Evolutionary conservation across 768 basidiomycete genomes (phyloP).

Genomic region (Boletus sp.): DNA sequence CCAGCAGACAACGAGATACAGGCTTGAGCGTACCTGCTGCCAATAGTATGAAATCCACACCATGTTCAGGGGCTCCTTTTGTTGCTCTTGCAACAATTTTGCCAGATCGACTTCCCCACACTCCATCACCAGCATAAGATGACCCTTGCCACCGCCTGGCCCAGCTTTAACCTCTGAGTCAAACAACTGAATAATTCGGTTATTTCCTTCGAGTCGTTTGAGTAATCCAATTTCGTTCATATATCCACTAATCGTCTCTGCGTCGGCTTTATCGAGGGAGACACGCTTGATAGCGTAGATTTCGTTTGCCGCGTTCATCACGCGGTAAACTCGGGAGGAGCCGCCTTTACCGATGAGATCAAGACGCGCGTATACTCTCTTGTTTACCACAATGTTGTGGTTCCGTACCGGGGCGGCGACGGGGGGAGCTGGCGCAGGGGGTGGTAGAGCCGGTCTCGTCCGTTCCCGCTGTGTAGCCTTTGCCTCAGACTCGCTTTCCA

Average conservation of each 20-base stretch:
- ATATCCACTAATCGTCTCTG: conserved; percentile 87
- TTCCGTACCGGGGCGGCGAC: conserved; percentile 34
- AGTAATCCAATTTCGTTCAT: conserved; percentile 95
- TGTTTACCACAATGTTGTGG: conserved; percentile 51
- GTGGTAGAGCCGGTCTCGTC: conserved; percentile 34
- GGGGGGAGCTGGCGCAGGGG: conserved; percentile 26
- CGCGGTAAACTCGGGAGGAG: conserved; percentile 92
- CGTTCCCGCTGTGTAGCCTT: conserved; percentile 27
- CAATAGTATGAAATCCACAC: conserved; percentile 95
- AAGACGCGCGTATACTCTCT: conserved; percentile 76
- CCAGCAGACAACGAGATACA: not conserved
- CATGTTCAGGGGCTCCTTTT: conserved; percentile 82
- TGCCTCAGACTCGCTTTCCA: conserved; percentile 34
- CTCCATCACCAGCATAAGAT: conserved; percentile 90
- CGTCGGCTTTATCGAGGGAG: conserved; percentile 81
- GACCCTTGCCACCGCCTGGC: conserved; percentile 66
- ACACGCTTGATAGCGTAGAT: conserved; percentile 93
- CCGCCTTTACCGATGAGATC: conserved; percentile 93
- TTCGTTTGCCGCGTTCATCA: conserved; percentile 71
- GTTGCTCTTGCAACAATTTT: conserved; percentile 76
- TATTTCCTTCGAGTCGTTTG: conserved; percentile 91
- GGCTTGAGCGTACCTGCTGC: conserved; percentile 71
- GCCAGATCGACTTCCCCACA: conserved; percentile 94
- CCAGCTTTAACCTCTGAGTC: conserved; percentile 79
- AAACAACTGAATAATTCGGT: conserved; percentile 84